Evolutionary conservation across 1,284 basidiomycete genomes (phyloP).

Genomic region (Afroboletus lepidellus): DNA sequence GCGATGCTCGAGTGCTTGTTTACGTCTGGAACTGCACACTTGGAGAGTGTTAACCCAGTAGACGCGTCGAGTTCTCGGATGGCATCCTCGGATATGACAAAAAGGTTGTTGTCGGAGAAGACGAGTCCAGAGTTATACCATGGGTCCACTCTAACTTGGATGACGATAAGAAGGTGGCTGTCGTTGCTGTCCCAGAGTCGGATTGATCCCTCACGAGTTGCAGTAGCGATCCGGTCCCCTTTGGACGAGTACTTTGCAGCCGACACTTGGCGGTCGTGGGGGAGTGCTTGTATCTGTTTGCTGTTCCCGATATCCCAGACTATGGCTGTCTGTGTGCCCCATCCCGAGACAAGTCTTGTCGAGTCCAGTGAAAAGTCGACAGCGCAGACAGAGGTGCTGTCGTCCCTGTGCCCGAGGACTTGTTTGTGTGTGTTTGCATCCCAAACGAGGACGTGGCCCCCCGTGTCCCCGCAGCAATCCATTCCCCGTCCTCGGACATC

Average conservation of each 20-base stretch:
- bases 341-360: neutral
- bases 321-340: neutral
- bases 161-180: neutral
- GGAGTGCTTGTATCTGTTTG: neutral
- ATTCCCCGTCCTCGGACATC: too few species aligned
- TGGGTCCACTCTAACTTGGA: neutral
- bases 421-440: too few species aligned
- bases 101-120: neutral
- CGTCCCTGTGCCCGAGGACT: too few species aligned
- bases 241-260: neutral
- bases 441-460: neutral
- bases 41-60: too few species aligned
- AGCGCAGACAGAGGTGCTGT: too few species aligned
- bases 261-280: neutral
- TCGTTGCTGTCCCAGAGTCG: neutral
- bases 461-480: too few species aligned
- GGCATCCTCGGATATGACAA: neutral
- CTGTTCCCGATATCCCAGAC: neutral
- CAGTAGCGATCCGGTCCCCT: neutral
- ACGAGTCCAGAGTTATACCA: neutral
- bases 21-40: too few species aligned
- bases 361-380: neutral
- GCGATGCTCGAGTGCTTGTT: too few species aligned
- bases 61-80: too few species aligned
- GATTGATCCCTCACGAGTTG: neutral